These are phyloP conservation scores for Testicularia cyperi DNA, from an alignment of 1,284 basidiomycete genomes.

Conservation along the genomic window DNA sequence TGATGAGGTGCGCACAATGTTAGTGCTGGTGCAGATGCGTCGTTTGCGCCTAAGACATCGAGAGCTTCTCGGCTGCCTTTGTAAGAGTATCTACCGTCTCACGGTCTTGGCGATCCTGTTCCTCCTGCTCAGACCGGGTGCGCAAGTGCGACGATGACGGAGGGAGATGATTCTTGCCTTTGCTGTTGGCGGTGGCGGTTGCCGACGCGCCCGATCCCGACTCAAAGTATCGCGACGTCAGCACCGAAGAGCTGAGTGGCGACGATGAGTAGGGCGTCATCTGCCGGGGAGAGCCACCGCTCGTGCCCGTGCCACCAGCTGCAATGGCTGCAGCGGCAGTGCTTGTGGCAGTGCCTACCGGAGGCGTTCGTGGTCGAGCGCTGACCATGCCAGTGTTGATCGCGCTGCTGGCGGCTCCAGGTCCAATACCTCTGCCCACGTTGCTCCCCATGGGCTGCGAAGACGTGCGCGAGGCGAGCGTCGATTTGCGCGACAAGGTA, in stretches of 20 bases:
- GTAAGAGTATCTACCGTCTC: conserved; percentile 32
- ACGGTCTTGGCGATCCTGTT: conserved; percentile 9
- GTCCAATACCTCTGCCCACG: no score
- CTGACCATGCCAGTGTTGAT: not conserved
- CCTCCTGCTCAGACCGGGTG: conserved; percentile 5
- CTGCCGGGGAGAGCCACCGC: conserved; percentile 15
- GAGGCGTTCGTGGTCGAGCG: conserved; percentile 14
- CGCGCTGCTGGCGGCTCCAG: no score
- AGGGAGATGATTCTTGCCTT: conserved; percentile 1
- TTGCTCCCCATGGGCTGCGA: conserved; percentile 5
- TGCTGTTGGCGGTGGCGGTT: not conserved
- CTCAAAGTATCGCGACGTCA: conserved; percentile 22
- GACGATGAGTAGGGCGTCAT: conserved; percentile 28
- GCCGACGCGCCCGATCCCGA: conserved; percentile 5
- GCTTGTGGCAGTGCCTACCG: conserved; percentile 1
- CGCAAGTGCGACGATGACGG: conserved; percentile 5
- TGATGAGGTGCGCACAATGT: no score
- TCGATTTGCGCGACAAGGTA: conserved; percentile 34
- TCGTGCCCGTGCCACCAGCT: not conserved
- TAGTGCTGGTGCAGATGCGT: no score
- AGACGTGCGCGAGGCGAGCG: conserved; percentile 16
- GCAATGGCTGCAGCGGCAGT: no score
- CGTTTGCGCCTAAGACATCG: conserved; percentile 22
- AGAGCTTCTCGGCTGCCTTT: conserved; percentile 24
- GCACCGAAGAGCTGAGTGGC: conserved; percentile 24